These are phyloP conservation scores for Sorghum bicolor DNA, from an alignment of 176 grass and related monocot species.

Conservation along the genomic window Sorghum_bicolor_NCBIv3 NC_012870.2:78468501-78469000, in stretches of 20 bases:
- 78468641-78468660: not conserved
- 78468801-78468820: conserved; percentile 4
- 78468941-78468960: conserved; percentile 3
- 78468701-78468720: not conserved
- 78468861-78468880: conserved; percentile 87
- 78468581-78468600: too few species aligned
- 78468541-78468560: not conserved
- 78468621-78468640: not conserved
- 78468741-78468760: not conserved
- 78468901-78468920: conserved; percentile 94
- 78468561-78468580: too few species aligned
- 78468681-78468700: not conserved
- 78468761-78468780: conserved; percentile 25
- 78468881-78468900: conserved; percentile 98
- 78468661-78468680: not conserved
- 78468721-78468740: not conserved
- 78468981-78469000: conserved; percentile 71
- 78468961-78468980: conserved; percentile 18
- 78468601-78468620: not conserved
- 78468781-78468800: not conserved
- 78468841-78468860: conserved; percentile 64
- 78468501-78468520: not conserved
- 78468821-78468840: conserved; percentile 19
- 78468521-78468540: not conserved
- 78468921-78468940: conserved; percentile 80